Conservation (phyloP, 768 basidiomycete species). For the Hysterangium stoloniferum region DNA sequence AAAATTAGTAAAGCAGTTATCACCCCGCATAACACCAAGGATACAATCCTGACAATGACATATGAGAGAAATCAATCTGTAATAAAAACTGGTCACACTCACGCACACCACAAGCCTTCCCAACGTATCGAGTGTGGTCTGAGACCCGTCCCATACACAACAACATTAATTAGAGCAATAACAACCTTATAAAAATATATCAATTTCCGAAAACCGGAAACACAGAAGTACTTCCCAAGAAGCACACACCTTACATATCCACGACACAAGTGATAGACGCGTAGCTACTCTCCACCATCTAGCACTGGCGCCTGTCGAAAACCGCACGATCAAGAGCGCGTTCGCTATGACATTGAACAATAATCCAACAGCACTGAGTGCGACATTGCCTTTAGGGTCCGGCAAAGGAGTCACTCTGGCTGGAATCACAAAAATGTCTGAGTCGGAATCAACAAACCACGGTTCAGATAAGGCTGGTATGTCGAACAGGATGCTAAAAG, state of each 20-base stretch:
- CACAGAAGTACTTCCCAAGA: no score
- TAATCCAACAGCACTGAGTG: constrained; percentile 14
- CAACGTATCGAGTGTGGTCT: constrained; percentile 1
- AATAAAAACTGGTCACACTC: no score
- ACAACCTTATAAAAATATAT: constrained; percentile 1
- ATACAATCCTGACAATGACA: constrained; percentile 9
- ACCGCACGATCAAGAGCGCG: constrained; percentile 25
- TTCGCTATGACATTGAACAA: constrained; percentile 27
- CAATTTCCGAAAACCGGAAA: background rate
- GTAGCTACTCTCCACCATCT: constrained; percentile 21
- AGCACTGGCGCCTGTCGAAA: constrained; percentile 17
- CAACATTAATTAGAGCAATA: constrained; percentile 6
- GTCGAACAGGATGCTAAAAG: constrained; percentile 27
- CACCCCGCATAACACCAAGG: background rate
- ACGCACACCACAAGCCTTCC: constrained; percentile 11
- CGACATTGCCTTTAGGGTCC: constrained; percentile 21
- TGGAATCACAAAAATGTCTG: constrained; percentile 14
- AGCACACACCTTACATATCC: constrained; percentile 24
- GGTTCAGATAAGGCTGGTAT: constrained; percentile 28
- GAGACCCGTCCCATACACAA: background rate
- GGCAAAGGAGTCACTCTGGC: constrained; percentile 9
- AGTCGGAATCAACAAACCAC: constrained; percentile 13
- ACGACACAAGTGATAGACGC: constrained; percentile 20
- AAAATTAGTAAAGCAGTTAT: constrained; percentile 4
- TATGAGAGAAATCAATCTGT: no score